phyloP scores from a whole-genome alignment of 2,329 filamentous ascomycete species.

The Sporothrix brunneoviolacea region DNA sequence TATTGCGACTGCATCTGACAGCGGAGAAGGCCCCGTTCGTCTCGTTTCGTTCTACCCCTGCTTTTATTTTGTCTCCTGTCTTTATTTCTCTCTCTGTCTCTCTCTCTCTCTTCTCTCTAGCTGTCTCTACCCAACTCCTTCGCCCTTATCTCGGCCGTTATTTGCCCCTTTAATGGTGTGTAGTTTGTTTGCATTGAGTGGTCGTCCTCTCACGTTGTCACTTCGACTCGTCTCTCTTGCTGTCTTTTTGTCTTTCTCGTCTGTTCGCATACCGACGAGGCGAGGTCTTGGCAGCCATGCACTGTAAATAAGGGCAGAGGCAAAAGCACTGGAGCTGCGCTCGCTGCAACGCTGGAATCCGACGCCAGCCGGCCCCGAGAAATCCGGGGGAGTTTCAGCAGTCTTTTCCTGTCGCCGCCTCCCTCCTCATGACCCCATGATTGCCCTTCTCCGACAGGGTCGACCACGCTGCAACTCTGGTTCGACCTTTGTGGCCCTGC shows the following conservation, averaged over 20 bases:
- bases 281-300: not conserved
- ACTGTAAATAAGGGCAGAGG: not conserved
- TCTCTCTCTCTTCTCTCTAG: not conserved
- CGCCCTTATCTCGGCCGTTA: conserved; percentile 19
- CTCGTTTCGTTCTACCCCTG: too few relatives aligned
- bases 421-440: not conserved
- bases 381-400: conserved; percentile 9
- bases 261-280: not conserved
- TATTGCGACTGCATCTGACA: too few relatives aligned
- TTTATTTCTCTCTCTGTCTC: not conserved
- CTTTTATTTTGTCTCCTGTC: too few relatives aligned
- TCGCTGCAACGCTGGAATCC: not conserved
- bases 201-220: not conserved
- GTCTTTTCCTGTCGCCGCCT: not conserved
- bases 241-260: not conserved
- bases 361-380: conserved; percentile 29
- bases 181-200: not conserved
- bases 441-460: too few relatives aligned
- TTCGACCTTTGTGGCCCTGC: too few relatives aligned
- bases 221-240: not conserved
- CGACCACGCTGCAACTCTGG: too few relatives aligned
- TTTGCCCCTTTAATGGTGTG: conserved; percentile 11
- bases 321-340: too few relatives aligned
- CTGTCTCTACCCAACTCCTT: not conserved
- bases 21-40: too few relatives aligned